A percentile compares a stretch with the other conserved stretches of the same genome.
phyloP scores from a whole-genome alignment of 2,329 filamentous ascomycete genomes.

The Aspergillus unguis region DNA sequence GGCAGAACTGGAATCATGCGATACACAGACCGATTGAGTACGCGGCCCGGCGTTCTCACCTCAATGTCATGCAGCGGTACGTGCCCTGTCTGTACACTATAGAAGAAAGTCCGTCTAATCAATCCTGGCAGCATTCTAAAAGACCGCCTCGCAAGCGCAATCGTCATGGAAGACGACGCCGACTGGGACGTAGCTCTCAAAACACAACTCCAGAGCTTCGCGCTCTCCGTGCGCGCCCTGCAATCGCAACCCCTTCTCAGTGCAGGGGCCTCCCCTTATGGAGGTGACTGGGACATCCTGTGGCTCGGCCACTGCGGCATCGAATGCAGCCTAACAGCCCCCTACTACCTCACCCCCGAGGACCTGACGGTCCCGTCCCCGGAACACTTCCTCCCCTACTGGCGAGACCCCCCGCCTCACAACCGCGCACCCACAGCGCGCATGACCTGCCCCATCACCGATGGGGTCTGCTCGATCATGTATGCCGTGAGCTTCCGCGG shows the following conservation, averaged over 20 bases:
- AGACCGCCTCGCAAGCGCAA: slow-evolving; percentile 8
- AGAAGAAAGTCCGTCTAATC: neutral
- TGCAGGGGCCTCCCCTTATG: slow-evolving; percentile 9
- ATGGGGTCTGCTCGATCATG: slow-evolving; percentile 19
- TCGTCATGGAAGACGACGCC: slow-evolving; percentile 21
- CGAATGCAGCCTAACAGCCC: slow-evolving; percentile 13
- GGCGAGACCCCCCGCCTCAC: slow-evolving; percentile 17
- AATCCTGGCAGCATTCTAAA: neutral
- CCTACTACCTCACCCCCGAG: slow-evolving; percentile 13
- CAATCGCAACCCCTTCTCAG: neutral
- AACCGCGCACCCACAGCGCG: slow-evolving; percentile 13
- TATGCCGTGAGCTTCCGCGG: slow-evolving; percentile 23
- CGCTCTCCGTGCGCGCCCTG: slow-evolving; percentile 9
- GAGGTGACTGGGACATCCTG: slow-evolving; percentile 22
- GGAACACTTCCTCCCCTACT: slow-evolving; percentile 22
- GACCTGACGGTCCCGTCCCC: slow-evolving; percentile 18
- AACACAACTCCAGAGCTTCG: slow-evolving; percentile 14
- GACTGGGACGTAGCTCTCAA: slow-evolving; percentile 18
- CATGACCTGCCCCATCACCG: slow-evolving; percentile 14
- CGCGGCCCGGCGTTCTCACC: slow-evolving; percentile 20
- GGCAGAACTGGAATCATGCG: slow-evolving; percentile 20
- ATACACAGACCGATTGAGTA: slow-evolving; percentile 17
- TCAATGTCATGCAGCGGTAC: slow-evolving; percentile 22
- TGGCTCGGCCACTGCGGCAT: slow-evolving; percentile 27
- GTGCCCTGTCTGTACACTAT: neutral